Conservation (phyloP, 1,139 yeast genomes). For the Yamadazyma taylorii region DNA sequence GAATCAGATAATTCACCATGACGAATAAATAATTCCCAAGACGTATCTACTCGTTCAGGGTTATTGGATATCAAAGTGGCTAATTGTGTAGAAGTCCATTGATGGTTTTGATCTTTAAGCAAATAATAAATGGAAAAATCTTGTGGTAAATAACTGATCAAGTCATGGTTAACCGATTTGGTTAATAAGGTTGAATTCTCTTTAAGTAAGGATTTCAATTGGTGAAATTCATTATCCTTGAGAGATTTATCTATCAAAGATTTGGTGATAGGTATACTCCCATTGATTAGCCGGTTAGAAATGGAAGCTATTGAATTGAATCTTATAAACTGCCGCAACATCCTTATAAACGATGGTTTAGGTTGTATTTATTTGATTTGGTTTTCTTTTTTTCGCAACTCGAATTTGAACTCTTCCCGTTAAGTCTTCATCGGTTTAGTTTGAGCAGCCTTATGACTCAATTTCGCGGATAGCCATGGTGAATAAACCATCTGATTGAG, state of each 20-base stretch:
- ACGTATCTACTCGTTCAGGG: constrained; percentile 41
- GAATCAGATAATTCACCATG: no score
- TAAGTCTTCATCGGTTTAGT: no score
- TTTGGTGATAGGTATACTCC: constrained; percentile 13
- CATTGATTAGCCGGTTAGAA: constrained; percentile 7
- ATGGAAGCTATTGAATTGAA: constrained; percentile 13
- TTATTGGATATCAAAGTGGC: constrained; percentile 29
- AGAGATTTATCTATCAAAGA: constrained; percentile 12
- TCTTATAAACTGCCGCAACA: constrained; percentile 15
- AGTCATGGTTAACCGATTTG: constrained; percentile 8
- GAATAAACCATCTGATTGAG: no score
- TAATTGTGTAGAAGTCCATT: constrained; percentile 19
- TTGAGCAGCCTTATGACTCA: neutral
- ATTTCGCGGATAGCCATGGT: neutral
- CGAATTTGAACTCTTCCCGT: no score
- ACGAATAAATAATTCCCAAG: constrained; percentile 34
- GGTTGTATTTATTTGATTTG: neutral
- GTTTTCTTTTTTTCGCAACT: no score
- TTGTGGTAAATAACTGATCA: constrained; percentile 11
- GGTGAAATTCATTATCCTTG: constrained; percentile 12
- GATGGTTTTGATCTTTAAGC: constrained; percentile 19
- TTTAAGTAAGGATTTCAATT: constrained; percentile 12
- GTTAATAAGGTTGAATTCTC: constrained; percentile 11
- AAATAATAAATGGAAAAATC: constrained; percentile 37
- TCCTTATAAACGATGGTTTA: no score